These are phyloP conservation scores for Lasiodiplodia citricola DNA, from an alignment of 2,329 filamentous ascomycete species.

Conservation along the genomic window DNA sequence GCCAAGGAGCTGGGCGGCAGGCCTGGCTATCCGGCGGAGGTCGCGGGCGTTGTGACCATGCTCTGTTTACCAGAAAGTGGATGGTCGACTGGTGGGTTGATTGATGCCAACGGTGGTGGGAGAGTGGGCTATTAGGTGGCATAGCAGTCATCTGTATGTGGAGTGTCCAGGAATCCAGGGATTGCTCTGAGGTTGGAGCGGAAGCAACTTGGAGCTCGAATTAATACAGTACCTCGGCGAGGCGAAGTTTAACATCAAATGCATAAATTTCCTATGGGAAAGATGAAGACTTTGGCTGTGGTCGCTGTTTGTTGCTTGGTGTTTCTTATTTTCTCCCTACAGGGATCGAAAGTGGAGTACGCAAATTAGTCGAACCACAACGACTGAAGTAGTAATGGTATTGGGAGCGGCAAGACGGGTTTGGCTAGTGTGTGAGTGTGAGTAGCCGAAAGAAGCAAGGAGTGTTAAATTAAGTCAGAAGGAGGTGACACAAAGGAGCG, in stretches of 20 bases:
- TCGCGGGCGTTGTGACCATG: conserved; percentile 17
- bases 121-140: conserved; percentile 11
- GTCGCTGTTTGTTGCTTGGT: no score
- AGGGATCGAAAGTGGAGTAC: no score
- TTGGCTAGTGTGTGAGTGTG: conserved; percentile 25
- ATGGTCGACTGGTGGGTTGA: conserved; percentile 23
- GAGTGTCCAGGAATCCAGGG: no score
- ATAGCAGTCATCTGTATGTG: background rate
- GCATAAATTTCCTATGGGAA: background rate
- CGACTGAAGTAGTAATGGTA: background rate
- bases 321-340: no score
- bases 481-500: background rate
- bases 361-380: no score
- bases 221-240: no score
- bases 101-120: conserved; percentile 23
- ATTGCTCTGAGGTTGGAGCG: no score
- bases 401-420: background rate
- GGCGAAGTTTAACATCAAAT: background rate
- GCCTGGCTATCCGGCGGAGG: conserved; percentile 23
- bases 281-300: background rate
- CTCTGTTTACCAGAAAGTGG: conserved; percentile 8
- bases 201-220: background rate
- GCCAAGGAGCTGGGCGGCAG: conserved; percentile 16
- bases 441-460: background rate
- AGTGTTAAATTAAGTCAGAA: background rate